These are phyloP conservation scores for Trichosporon sp. DNA, from an alignment of 1,284 basidiomycete species.

Conservation along the genomic window DNA sequence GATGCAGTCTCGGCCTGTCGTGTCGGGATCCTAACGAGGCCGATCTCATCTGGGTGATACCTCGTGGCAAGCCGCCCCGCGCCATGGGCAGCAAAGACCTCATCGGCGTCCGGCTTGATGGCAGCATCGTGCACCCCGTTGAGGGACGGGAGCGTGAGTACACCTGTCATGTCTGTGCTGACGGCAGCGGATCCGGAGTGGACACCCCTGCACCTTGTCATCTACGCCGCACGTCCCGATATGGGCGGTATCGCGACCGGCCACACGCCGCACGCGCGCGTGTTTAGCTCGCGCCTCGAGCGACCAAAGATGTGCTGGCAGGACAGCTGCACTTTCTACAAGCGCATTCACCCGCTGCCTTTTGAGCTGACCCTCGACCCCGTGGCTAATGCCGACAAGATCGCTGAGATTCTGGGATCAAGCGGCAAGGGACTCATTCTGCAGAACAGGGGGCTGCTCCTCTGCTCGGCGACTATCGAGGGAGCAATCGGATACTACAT, in stretches of 20 bases:
- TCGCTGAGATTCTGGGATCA: constrained; percentile 5
- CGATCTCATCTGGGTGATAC: constrained; percentile 20
- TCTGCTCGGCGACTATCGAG: constrained; percentile 24
- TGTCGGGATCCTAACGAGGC: constrained; percentile 21
- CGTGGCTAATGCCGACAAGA: neutral
- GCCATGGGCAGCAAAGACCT: constrained; percentile 19
- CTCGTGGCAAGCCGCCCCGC: constrained; percentile 21
- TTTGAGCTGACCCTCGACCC: constrained; percentile 7
- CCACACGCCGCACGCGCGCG: constrained; percentile 23
- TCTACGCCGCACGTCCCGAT: constrained; percentile 23
- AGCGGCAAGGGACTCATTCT: constrained; percentile 25
- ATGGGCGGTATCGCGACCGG: constrained; percentile 23
- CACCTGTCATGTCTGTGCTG: neutral
- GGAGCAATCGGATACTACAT: constrained; percentile 25
- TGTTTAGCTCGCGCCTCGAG: constrained; percentile 19
- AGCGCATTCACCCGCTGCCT: constrained; percentile 17
- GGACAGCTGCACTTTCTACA: constrained; percentile 28
- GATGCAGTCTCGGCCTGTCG: constrained; percentile 20
- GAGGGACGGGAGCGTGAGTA: constrained; percentile 12
- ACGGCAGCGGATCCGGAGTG: constrained; percentile 19
- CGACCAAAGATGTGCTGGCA: constrained; percentile 25
- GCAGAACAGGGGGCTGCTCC: constrained; percentile 24
- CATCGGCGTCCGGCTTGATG: constrained; percentile 14
- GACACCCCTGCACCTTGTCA: constrained; percentile 23
- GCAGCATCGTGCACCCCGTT: constrained; percentile 1